These are phyloP conservation scores for Nigrograna mackinnonii DNA, from an alignment of 2,329 filamentous ascomycete species.

Conservation along the genomic window DNA sequence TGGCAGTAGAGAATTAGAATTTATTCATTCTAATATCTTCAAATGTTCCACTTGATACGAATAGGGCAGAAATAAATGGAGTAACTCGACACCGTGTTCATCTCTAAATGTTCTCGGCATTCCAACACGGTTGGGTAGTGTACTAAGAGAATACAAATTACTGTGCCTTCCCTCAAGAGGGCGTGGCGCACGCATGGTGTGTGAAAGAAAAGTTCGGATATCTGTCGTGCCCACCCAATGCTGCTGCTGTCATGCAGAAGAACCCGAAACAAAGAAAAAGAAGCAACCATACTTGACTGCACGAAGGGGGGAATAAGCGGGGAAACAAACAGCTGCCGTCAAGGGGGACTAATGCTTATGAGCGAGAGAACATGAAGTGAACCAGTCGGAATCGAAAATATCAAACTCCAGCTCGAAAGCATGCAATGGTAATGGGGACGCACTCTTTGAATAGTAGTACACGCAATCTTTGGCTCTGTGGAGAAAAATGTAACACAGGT, in stretches of 20 bases:
- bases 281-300: neutral
- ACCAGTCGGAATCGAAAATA: constrained; percentile 4
- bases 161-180: neutral
- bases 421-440: constrained; percentile 17
- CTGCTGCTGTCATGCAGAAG: constrained; percentile 13
- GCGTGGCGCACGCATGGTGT: constrained; percentile 10
- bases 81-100: neutral
- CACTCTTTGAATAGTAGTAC: constrained; percentile 18
- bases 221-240: constrained; percentile 18
- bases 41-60: too few relatives aligned
- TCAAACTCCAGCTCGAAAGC: constrained; percentile 13
- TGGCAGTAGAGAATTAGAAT: too few relatives aligned
- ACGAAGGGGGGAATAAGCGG: constrained; percentile 4
- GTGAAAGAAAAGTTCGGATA: constrained; percentile 17
- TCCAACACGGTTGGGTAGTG: neutral
- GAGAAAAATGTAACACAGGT: neutral
- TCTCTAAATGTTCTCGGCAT: neutral
- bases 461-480: constrained; percentile 2
- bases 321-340: neutral
- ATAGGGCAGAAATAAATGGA: neutral
- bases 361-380: constrained; percentile 11
- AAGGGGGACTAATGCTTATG: constrained; percentile 4
- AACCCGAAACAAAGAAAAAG: constrained; percentile 7
- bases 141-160: constrained; percentile 11
- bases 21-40: neutral